Percentiles rank a stretch among this genome's conserved stretches.
These are phyloP conservation scores for Globomyces sp. DNA, from an alignment of 371 early-diverging fungal genomes.

Conservation along the genomic window DNA sequence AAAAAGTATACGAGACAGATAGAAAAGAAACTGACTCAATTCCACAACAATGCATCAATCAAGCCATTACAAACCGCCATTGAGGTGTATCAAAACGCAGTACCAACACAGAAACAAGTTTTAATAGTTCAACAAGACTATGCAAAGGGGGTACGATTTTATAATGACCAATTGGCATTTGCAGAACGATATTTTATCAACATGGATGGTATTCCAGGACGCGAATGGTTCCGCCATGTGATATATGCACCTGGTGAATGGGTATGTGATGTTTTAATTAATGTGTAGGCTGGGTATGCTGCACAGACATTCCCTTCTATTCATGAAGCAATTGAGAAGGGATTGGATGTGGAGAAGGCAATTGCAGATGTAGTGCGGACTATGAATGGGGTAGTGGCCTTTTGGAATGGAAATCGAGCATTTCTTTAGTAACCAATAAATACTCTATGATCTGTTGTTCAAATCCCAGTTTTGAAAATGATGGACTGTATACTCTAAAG, in stretches of 20 bases:
- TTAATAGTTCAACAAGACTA: background rate
- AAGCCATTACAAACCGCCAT: background rate
- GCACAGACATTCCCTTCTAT: background rate
- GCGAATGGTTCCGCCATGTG: conserved; percentile 65
- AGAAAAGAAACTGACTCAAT: background rate
- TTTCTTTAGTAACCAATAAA: too few species aligned
- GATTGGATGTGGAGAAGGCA: background rate
- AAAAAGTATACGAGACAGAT: background rate
- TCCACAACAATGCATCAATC: background rate
- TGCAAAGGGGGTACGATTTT: background rate
- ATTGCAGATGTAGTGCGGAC: background rate
- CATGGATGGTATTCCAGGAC: conserved; percentile 51
- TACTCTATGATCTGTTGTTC: too few species aligned
- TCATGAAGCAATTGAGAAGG: conserved; percentile 8
- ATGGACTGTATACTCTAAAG: too few species aligned
- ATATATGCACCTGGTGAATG: conserved; percentile 58
- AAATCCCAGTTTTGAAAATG: too few species aligned
- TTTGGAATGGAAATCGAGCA: background rate
- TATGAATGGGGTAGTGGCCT: background rate
- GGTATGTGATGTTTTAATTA: conserved; percentile 43
- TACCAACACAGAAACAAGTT: background rate
- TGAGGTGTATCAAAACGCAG: background rate
- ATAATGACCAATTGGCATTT: conserved; percentile 44
- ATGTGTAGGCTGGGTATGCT: conserved; percentile 18
- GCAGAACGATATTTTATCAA: conserved; percentile 61